Evolutionary conservation across 2,329 filamentous ascomycete genomes (phyloP), one percentile per base, ranked within the genome.

Genomic region (Cordyceps farinosa): DNA sequence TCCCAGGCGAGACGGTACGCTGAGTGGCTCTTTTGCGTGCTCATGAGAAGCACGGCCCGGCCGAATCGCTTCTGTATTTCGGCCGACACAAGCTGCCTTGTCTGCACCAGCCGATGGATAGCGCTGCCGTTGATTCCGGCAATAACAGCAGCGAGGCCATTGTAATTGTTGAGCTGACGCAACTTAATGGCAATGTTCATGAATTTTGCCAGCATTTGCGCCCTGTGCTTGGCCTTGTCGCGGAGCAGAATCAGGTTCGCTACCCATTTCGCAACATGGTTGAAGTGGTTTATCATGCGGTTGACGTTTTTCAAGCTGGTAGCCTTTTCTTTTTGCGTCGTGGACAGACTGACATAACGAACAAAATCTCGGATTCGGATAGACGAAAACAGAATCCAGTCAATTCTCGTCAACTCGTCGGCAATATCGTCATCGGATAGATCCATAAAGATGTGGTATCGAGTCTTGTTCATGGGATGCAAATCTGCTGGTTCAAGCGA

Each of bases 1-100:
- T 97, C 93, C 93, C 95, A 98, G 0, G 95, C 95, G 36, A 98
- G 79, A n/a, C 95, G 90, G 76, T 99, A 99, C 9, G 94, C 91
- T 67, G 93, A 96, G 74, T 97, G 90, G 67, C 91, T 94, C 77
- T 95, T 95, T 69, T 94, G 90, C 5, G 91, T 91, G 40, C 91
- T 87, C 95, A 99, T 98, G 64, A 99, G 82, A 66, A 97, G 90
- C 55, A 92, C 90, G 34, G 98, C 81, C 66, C 92, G 87, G 73
- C 94, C 89, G 73, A 96, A 98, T 66, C 92, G 88, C 74, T 93
- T 96, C 69, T 90, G 88, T 0, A 88, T 84, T 1, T 88, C 84
- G 7, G 84, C 77, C 2, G 90, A 83, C 3, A 98, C 86, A 17
- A 97, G 77, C 15, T 90, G 86, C 65, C 90, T 84, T 0, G 95